These are phyloP conservation scores for Jamesozyma piceae DNA, from an alignment of 805 yeast species.

Conservation along the genomic window DNA sequence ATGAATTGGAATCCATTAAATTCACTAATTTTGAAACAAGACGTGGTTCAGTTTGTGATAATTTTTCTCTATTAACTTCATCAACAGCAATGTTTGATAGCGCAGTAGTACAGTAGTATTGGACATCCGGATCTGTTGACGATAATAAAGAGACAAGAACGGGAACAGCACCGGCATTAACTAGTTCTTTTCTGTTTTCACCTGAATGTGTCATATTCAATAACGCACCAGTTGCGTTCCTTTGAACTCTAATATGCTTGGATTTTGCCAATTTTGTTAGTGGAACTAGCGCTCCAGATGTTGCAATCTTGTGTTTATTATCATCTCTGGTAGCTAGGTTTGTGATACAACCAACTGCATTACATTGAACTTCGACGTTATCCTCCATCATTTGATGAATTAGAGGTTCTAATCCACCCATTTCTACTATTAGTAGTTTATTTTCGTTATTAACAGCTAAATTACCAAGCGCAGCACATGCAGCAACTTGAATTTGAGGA, in stretches of 20 bases:
- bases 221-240: slow-evolving; percentile 97
- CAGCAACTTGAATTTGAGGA: slow-evolving; percentile 94
- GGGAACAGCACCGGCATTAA: slow-evolving; percentile 97
- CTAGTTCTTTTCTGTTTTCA: slow-evolving; percentile 92
- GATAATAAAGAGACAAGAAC: slow-evolving; percentile 81
- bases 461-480: slow-evolving; percentile 98
- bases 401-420: slow-evolving; percentile 96
- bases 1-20: slow-evolving; percentile 86
- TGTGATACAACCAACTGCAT: slow-evolving; percentile 98
- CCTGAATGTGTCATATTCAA: slow-evolving; percentile 96
- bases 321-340: slow-evolving; percentile 97
- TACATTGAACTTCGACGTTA: slow-evolving; percentile 96
- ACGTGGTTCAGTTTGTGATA: slow-evolving; percentile 87
- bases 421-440: slow-evolving; percentile 85
- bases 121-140: slow-evolving; percentile 90
- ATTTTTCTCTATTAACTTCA: slow-evolving; percentile 76
- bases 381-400: slow-evolving; percentile 96
- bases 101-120: slow-evolving; percentile 96
- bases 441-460: slow-evolving; percentile 94
- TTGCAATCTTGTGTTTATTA: slow-evolving; percentile 90
- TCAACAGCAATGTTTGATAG: slow-evolving; percentile 95
- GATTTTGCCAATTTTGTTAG: slow-evolving; percentile 90
- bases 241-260: slow-evolving; percentile 88
- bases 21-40: slow-evolving; percentile 79
- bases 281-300: slow-evolving; percentile 91